A percentile compares a stretch with the other conserved stretches of the same genome.
These are phyloP conservation scores for Croton laevigatus DNA, from an alignment of 441 rosid species.

Conservation along the genomic window DNA sequence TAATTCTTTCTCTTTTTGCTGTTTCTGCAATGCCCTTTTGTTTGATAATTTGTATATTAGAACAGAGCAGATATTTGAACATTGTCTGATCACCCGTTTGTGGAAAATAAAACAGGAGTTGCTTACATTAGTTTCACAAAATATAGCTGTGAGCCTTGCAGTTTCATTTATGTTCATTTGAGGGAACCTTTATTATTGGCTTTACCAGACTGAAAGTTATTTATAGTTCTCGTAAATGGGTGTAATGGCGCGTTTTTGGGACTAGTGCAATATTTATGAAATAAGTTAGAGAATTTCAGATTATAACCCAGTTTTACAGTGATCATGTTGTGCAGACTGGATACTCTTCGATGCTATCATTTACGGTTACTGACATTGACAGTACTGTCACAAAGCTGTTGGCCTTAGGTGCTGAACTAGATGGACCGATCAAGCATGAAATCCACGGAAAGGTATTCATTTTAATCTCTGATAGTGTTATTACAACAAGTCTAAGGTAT, in stretches of 20 bases:
- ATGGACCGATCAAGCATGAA: slow-evolving; percentile 86
- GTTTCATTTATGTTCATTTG: neutral
- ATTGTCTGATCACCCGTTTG: neutral
- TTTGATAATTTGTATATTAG: slow-evolving; percentile 37
- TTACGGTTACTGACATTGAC: slow-evolving; percentile 80
- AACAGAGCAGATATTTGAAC: neutral
- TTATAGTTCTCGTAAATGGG: no score
- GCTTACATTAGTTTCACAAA: neutral
- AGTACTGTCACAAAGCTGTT: slow-evolving; percentile 66
- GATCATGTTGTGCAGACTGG: slow-evolving; percentile 58
- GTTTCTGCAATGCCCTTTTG: slow-evolving; percentile 22
- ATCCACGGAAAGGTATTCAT: slow-evolving; percentile 76
- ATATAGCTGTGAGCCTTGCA: no score
- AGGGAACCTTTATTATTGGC: no score
- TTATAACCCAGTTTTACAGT: slow-evolving; percentile 38
- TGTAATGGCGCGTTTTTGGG: no score
- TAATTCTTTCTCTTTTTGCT: slow-evolving; percentile 16
- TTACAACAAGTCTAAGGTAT: slow-evolving; percentile 12
- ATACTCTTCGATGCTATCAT: slow-evolving; percentile 68
- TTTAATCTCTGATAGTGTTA: neutral
- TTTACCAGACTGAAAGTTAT: no score
- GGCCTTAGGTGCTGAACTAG: slow-evolving; percentile 87
- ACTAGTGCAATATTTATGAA: no score
- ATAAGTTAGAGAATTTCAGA: neutral
- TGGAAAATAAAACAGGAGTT: neutral